Evolutionary conservation across 2,329 filamentous ascomycete species (phyloP).

Genomic region (Colletotrichum sp.): DNA sequence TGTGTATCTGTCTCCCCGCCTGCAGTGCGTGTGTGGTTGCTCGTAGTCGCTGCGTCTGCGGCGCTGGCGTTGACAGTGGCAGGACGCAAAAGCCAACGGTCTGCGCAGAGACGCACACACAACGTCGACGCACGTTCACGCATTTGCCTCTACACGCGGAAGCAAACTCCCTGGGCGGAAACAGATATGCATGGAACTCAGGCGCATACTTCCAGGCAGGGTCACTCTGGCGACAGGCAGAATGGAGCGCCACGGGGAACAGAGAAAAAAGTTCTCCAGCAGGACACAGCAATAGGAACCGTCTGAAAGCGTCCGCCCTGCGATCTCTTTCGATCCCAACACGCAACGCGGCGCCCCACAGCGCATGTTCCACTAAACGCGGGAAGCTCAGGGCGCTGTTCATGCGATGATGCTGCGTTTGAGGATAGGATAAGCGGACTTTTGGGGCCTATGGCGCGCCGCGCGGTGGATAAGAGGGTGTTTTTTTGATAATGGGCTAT

Average conservation of each 20-base stretch:
- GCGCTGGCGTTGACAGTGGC: background rate
- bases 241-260: background rate
- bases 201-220: background rate
- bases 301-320: slow-evolving; percentile 8
- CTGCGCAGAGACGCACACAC: slow-evolving; percentile 1
- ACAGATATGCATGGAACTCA: background rate
- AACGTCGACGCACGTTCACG: background rate
- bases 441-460: background rate
- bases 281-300: background rate
- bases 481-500: background rate
- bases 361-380: background rate
- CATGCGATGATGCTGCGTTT: slow-evolving; percentile 9
- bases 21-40: background rate
- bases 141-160: background rate
- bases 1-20: background rate
- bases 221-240: background rate
- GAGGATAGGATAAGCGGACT: background rate
- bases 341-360: background rate
- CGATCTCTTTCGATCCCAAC: background rate
- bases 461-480: background rate
- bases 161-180: background rate
- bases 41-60: background rate
- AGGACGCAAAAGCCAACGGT: slow-evolving; percentile 13
- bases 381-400: slow-evolving; percentile 12
- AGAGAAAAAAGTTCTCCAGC: background rate